Base-by-base conservation (phyloP, 2,329 filamentous ascomycete genomes). In the Aureobasidium vineae region DNA sequence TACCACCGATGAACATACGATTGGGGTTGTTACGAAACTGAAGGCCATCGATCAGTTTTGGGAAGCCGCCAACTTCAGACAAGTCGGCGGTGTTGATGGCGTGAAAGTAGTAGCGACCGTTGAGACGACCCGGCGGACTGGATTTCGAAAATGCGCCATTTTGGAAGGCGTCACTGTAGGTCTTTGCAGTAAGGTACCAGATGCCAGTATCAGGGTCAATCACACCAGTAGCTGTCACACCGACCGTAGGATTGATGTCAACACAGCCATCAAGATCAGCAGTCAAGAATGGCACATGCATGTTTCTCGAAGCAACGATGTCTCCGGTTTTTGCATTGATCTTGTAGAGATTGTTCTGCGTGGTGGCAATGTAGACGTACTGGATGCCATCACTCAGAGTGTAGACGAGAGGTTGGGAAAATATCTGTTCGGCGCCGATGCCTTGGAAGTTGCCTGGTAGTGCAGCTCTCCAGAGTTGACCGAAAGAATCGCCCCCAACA, bases 321-420 rank as follows among this genome's bases (percentile, higher is more conserved):
- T 40, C 56, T 61, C 66, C 66, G 11, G 61, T 68, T 72, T n/a
- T 86, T 69, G 83, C 83, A 70, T 86, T 77, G 38, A 86, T 73
- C 68, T 84, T 85, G 72, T 85, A 85, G 7, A 86, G 72, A 60
- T 84, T 85, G 73, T 86, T 86, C 71, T 85, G 83, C 0, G 83
- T 84, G 0, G 84, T 86, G 1, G 85, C 80, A 13, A 85, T 74
- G 69, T 83, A 86, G 45, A 87, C 79, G 65, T 82, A 84, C 33
- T 68, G 66, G 7, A 68, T 63, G 26, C 66, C 66, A 23, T 68
- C 66, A 16, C 36, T 53, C 16, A 82, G 78, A 1, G 85, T 87
- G 73, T 85, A 84, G 8, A 83, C 79, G 19, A 84, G 72, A 10
- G 82, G 81, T 68, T 83, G 80, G 1, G 82, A 79, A 71, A 79